Evolutionary conservation across 129 eudicot species (phyloP).

Genomic region (Flaveria trinervia): DNA sequence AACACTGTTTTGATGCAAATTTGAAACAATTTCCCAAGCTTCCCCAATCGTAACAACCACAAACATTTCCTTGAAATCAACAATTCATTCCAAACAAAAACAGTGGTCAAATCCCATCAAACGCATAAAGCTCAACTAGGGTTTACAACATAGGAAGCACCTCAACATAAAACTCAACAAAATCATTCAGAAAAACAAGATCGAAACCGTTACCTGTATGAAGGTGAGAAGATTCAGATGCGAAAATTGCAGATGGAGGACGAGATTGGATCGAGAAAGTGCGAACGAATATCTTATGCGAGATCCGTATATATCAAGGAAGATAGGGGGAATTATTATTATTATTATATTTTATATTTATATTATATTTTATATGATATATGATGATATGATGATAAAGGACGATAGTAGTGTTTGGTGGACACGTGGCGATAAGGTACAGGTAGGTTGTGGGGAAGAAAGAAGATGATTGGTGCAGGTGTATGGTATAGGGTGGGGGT

Average conservation of each 20-base stretch:
- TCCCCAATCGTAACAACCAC: no score
- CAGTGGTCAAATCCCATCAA: neutral
- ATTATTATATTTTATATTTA: no score
- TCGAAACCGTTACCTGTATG: constrained; percentile 14
- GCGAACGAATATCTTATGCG: constrained; percentile 9
- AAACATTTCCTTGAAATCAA: neutral
- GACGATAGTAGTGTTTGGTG: constrained; percentile 6
- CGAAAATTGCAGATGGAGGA: constrained; percentile 2
- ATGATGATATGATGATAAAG: neutral
- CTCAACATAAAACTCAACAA: neutral
- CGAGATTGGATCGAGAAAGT: constrained; percentile 28
- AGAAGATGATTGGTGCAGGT: constrained; percentile 27
- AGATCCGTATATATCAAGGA: constrained; percentile 30
- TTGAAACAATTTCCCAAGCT: no score
- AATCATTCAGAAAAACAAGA: neutral
- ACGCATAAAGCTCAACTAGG: constrained; percentile 20
- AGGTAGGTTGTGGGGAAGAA: constrained; percentile 12
- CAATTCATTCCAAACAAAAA: neutral
- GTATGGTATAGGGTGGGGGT: constrained; percentile 30
- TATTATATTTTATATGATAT: no score
- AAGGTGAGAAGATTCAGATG: constrained; percentile 10
- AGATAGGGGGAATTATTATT: neutral
- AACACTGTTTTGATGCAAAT: no score
- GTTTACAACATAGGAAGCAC: constrained; percentile 5
- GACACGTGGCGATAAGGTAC: constrained; percentile 27